Evolutionary conservation across 225 moss, liverwort and hornwort genomes (phyloP).

Genomic region (Ulota crispa): DNA sequence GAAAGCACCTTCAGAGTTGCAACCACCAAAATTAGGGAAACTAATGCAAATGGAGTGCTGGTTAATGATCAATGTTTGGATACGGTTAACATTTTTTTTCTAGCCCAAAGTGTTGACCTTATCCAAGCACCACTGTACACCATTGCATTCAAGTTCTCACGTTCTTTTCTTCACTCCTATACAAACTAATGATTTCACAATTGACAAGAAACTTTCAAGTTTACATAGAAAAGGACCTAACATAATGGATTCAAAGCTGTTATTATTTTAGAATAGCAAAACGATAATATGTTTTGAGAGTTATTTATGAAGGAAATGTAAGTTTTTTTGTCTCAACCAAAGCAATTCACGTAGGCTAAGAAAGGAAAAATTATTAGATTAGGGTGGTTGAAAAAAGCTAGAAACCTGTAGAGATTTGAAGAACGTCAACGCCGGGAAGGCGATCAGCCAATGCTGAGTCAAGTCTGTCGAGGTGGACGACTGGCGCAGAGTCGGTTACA

Average conservation of each 20-base stretch:
- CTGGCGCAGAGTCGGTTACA: constrained; percentile 11
- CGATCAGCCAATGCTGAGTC: constrained; percentile 52
- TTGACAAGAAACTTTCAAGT: background rate
- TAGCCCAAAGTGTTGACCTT: too few species aligned
- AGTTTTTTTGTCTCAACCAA: too few species aligned
- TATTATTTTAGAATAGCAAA: background rate
- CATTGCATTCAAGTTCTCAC: background rate
- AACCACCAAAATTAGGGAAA: too few species aligned
- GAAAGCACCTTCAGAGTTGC: too few species aligned
- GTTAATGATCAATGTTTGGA: too few species aligned
- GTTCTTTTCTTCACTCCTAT: background rate
- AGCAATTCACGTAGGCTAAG: too few species aligned
- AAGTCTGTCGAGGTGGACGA: constrained; percentile 59
- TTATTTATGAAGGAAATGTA: too few species aligned
- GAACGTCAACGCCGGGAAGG: constrained; percentile 52
- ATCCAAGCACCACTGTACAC: background rate
- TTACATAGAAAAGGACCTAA: background rate
- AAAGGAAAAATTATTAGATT: background rate
- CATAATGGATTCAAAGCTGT: background rate
- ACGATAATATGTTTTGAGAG: background rate
- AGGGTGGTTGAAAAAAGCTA: background rate
- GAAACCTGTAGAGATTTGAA: constrained; percentile 54
- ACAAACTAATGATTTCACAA: background rate
- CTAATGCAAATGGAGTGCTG: too few species aligned
- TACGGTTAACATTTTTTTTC: too few species aligned